Percentiles rank a stretch among this genome's conserved stretches.
Conservation (phyloP, 106 monocot species). For the Acanthochlamys bracteata region DNA sequence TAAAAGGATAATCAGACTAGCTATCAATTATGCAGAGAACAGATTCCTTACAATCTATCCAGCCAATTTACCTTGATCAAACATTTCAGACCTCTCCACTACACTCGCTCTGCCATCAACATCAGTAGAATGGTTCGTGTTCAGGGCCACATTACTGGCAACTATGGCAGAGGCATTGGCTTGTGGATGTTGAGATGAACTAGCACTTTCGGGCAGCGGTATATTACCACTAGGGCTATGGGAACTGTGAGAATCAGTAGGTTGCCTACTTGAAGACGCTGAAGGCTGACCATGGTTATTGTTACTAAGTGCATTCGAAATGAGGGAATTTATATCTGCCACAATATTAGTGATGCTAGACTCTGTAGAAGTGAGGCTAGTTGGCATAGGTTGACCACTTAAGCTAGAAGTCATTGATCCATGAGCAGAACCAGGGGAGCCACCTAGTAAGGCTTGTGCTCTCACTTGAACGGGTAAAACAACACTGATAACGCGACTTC, state of each 20-base stretch:
- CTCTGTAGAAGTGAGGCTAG: constrained; percentile 12
- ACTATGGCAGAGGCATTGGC: constrained; percentile 1
- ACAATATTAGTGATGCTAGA: constrained; percentile 15
- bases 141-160: constrained; percentile 7
- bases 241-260: constrained; percentile 15
- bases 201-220: constrained; percentile 10
- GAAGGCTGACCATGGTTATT: constrained; percentile 9
- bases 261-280: constrained; percentile 1
- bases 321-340: constrained; percentile 16
- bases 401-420: not conserved
- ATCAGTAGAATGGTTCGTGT: not conserved
- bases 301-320: constrained; percentile 12
- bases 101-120: not conserved
- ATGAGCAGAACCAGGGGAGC: constrained; percentile 17
- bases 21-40: not conserved
- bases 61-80: constrained; percentile 8
- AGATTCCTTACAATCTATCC: not conserved
- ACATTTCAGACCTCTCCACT: not conserved
- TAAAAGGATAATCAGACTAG: not conserved
- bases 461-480: constrained; percentile 54
- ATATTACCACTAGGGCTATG: constrained; percentile 7
- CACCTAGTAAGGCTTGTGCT: constrained; percentile 23
- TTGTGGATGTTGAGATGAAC: constrained; percentile 2
- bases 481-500: constrained; percentile 40
- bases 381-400: not conserved